Percentiles rank a stretch among this genome's conserved stretches.
Conservation (phyloP, 2,329 filamentous ascomycete genomes). For the Fusarium sp. region DNA sequence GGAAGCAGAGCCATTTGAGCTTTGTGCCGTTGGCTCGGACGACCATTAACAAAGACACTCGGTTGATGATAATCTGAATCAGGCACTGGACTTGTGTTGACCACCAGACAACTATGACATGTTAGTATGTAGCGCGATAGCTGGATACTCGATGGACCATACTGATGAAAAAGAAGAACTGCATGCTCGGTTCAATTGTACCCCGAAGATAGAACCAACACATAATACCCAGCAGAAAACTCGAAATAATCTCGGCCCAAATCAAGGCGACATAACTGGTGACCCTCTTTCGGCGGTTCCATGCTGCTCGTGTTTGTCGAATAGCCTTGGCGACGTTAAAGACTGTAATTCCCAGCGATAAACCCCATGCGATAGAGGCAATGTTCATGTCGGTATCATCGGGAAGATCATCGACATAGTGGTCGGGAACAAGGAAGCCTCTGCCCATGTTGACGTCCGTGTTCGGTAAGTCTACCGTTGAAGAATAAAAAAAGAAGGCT, state of each 20-base stretch:
- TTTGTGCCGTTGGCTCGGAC: constrained; percentile 52
- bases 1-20: constrained; percentile 62
- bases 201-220: constrained; percentile 47
- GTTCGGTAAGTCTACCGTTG: too few relatives aligned
- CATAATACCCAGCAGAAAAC: constrained; percentile 44
- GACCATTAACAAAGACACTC: constrained; percentile 62
- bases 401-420: constrained; percentile 37
- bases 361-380: constrained; percentile 49
- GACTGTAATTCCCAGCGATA: constrained; percentile 46
- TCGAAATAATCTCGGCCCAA: constrained; percentile 48
- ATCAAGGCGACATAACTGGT: constrained; percentile 43
- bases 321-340: constrained; percentile 46
- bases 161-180: constrained; percentile 50
- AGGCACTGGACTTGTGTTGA: constrained; percentile 59
- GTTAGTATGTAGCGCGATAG: constrained; percentile 1
- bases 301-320: constrained; percentile 38
- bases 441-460: constrained; percentile 35
- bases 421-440: constrained; percentile 45
- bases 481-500: neutral
- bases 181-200: constrained; percentile 51
- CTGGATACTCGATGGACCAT: constrained; percentile 10
- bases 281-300: constrained; percentile 41
- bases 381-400: constrained; percentile 48
- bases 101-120: constrained; percentile 48
- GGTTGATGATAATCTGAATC: constrained; percentile 68